A percentile compares a stretch with the other conserved stretches of the same genome.
Evolutionary conservation across 441 rosid genomes (phyloP).

Genomic region (Hura crepitans): DNA sequence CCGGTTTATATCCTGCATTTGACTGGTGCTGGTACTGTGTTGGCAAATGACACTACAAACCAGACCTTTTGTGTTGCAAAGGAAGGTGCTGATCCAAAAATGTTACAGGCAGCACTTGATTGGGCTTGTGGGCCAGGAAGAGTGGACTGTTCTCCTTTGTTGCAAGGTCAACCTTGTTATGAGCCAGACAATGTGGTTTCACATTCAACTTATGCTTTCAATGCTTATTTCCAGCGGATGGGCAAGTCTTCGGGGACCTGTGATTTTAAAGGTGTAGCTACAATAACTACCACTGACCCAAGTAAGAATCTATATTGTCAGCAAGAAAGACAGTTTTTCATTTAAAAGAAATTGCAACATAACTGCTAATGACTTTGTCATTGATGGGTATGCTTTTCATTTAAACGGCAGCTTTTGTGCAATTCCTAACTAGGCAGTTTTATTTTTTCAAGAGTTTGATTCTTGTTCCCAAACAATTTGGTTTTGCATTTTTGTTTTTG

Average conservation of each 20-base stretch:
- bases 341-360: not conserved
- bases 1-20: conserved; percentile 69
- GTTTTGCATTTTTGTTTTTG: not conserved
- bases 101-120: conserved; percentile 91
- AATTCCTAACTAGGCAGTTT: not conserved
- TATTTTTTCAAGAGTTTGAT: not conserved
- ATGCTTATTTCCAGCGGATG: conserved; percentile 76
- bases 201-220: conserved; percentile 80
- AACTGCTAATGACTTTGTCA: not conserved
- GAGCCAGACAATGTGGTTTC: conserved; percentile 69
- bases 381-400: not conserved
- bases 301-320: conserved; percentile 41
- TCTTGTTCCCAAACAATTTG: not conserved
- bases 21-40: conserved; percentile 69
- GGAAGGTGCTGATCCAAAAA: conserved; percentile 66
- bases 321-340: not conserved
- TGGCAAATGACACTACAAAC: conserved; percentile 89
- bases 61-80: conserved; percentile 81
- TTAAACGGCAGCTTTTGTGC: not conserved
- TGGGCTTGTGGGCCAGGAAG: conserved; percentile 99
- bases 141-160: conserved; percentile 63
- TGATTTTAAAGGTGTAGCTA: conserved; percentile 87
- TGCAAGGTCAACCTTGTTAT: conserved; percentile 76
- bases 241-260: conserved; percentile 70
- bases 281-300: conserved; percentile 79